Evolutionary conservation across 495 filamentous ascomycete genomes (phyloP).

Genomic region (Evernia prunastri): DNA sequence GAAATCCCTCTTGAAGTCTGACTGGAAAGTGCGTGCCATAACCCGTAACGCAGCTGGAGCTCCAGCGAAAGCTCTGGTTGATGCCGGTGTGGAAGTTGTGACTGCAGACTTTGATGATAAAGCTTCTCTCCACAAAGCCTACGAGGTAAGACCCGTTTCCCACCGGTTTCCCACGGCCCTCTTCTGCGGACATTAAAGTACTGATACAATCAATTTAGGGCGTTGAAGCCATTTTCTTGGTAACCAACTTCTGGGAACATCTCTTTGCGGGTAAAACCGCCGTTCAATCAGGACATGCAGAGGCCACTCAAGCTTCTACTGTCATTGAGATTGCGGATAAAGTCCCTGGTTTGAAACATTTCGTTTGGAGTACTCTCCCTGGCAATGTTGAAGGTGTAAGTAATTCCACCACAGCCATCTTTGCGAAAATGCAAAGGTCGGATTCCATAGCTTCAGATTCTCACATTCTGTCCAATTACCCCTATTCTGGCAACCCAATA

Average conservation of each 20-base stretch:
- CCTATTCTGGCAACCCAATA: neutral
- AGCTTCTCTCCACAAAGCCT: neutral
- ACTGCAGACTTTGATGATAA: neutral
- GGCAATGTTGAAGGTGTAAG: neutral
- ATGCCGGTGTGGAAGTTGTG: neutral
- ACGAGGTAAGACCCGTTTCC: neutral
- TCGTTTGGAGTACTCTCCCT: neutral
- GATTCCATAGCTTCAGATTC: neutral
- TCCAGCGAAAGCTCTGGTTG: neutral
- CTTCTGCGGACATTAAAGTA: neutral
- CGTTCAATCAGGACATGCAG: neutral
- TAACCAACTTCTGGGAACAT: neutral
- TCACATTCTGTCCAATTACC: neutral
- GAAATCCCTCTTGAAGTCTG: neutral
- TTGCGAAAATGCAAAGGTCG: neutral
- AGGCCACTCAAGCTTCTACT: neutral
- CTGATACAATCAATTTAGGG: neutral
- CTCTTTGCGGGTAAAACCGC: neutral
- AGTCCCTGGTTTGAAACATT: neutral
- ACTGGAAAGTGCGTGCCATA: neutral
- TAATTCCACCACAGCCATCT: neutral
- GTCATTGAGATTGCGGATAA: neutral
- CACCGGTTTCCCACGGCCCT: too few species aligned
- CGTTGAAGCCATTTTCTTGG: neutral
- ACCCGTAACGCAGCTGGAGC: neutral